Evolutionary conservation across 2,329 filamentous ascomycete genomes (phyloP), one percentile per base, ranked within the genome.

Genomic region (Tolypocladium endophyticum): DNA sequence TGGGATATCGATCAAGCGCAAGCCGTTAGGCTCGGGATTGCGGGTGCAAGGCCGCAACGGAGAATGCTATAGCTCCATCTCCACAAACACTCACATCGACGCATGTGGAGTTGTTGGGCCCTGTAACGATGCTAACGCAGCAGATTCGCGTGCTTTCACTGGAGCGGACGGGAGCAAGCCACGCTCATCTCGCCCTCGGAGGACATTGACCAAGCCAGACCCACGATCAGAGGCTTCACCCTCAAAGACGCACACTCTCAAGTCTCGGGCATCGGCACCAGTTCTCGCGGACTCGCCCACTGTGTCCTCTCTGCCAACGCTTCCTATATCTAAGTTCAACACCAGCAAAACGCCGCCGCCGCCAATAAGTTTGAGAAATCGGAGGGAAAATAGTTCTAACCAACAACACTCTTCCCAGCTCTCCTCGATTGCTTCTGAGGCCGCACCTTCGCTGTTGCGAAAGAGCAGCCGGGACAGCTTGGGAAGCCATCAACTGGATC

Each of bases 351-450:
- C 73, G 0, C 71, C 73, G 0, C 71, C 73, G 0, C 70, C 76
- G 0, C 76, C 77, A 0, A 71, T 78, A 35, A 79, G 74, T 64
- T 73, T 79, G 69, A 70, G 70, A n/a, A 77, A 73, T 4, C 72
- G 75, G 33, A 75, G 72, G 36, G 68, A 62, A 16, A 72, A 67
- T 50, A 62, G 63, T 23, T 50, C 66, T 3, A 63, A 61, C 14
- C 60, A 62, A 5, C 61, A 66, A 45, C 6, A 61, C 20, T 59
- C 61, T 6, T 59, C 60, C 0, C 61, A 64, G 11, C 61, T 59
- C 11, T 25, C 43, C 14, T 55, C n/a, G n/a, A 39, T 25, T 9
- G 16, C 14, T 11, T 14, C 18, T 16, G 18, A 50, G 18, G 12
- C 20, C 16, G n/a, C n/a, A 4, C 30, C 23, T 20, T 41, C 39